A percentile compares a stretch with the other conserved stretches of the same genome.
These are phyloP conservation scores for Vaccinium vitisidaea DNA, from an alignment of 148 eudicot species.

Conservation along the genomic window DNA sequence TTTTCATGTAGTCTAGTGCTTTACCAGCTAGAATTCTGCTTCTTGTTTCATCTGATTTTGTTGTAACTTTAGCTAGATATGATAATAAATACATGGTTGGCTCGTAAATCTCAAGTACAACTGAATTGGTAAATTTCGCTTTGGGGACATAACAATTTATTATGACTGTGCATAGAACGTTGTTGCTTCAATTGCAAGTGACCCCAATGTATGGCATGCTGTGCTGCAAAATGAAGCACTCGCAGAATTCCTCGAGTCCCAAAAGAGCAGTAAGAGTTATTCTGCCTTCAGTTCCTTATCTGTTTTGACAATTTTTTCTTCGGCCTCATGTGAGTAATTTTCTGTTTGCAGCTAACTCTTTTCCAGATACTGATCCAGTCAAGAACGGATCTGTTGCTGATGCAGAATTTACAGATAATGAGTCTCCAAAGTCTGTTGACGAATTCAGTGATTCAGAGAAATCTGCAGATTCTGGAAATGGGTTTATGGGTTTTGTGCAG, in stretches of 20 bases:
- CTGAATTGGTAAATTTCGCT: not conserved
- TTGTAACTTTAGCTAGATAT: not conserved
- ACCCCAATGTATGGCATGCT: slow-evolving; percentile 83
- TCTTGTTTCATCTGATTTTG: not conserved
- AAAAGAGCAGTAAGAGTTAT: slow-evolving; percentile 44
- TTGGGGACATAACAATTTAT: not conserved
- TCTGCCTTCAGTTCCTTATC: not conserved
- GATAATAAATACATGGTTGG: not conserved
- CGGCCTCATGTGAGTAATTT: not conserved
- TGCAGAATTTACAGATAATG: slow-evolving; percentile 17
- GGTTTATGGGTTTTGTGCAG: slow-evolving; percentile 33
- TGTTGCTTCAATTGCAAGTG: slow-evolving; percentile 91
- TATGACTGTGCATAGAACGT: slow-evolving; percentile 43
- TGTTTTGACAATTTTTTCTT: not conserved
- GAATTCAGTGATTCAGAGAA: slow-evolving; percentile 21
- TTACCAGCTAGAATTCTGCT: not conserved
- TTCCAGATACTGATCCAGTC: not conserved
- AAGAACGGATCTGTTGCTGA: slow-evolving; percentile 19
- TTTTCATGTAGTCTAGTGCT: not conserved
- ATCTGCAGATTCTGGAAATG: slow-evolving; percentile 23
- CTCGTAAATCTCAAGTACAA: not conserved
- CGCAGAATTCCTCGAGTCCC: slow-evolving; percentile 42
- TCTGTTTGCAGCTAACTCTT: slow-evolving; percentile 4
- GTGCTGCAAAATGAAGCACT: slow-evolving; percentile 66
- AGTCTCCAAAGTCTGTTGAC: slow-evolving; percentile 21